Base-by-base conservation (phyloP, 495 filamentous ascomycete genomes). In the Rostrohypoxylon terebratum region DNA sequence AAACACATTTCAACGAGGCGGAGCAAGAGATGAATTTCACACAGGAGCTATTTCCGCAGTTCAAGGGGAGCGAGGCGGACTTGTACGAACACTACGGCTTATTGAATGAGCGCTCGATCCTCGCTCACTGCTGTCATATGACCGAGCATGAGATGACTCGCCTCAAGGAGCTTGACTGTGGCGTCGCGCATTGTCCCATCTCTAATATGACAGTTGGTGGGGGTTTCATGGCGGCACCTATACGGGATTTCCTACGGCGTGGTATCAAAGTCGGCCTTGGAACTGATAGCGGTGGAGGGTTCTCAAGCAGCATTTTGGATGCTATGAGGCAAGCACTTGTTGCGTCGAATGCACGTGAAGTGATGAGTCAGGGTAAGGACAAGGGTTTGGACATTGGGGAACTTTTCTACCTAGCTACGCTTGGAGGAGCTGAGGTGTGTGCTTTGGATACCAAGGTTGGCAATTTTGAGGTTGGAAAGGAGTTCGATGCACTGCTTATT, bases 201-300 rank as follows among this genome's bases (percentile, higher is more conserved):
- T 81, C 88, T 0, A 92, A 91, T 66, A 88, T 89, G 61, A 89
- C 87, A 0, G 86, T 90, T 38, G 85, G 87, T 13, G 86, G 83
- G 11, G 83, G 83, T 11, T 89, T 89, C 60, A 88, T 90, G 81
- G 85, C 88, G 2, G 88, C 89, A 3, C 88, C 87, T 0, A 77
- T 90, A 0, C 81, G 88, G 20, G 84, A 86, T 42, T 88, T 89
- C 61, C 74, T 91, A 10, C 76, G 81, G 9, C 80, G 81, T 3
- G 89, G 83, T 0, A 86, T 91, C 59, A 90, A 91, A 69, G 87
- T 92, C 11, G 89, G 88, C 0, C 75, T 92, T 16, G 90, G 90
- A 0, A 91, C 90, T 0, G 90, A 92, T 66, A 88, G 86, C 59
- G 88, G 88, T 3, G 90, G 90, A n/a, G 90, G 89, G 20, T 88